phyloP scores from a whole-genome alignment of 2,329 filamentous ascomycete genomes.

The Arthroderma sp. region DNA sequence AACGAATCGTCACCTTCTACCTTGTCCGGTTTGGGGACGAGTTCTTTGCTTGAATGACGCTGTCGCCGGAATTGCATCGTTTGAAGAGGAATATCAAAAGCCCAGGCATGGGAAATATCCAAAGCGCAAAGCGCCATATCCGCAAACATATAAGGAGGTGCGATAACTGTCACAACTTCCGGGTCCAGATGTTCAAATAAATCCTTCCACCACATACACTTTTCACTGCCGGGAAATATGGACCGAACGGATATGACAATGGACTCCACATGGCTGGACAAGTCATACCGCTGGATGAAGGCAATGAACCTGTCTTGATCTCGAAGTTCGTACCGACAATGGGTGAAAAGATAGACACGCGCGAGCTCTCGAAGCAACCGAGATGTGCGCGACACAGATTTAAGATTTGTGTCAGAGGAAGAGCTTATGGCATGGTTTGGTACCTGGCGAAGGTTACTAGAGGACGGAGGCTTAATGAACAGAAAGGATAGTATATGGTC shows the following conservation, averaged over 20 bases:
- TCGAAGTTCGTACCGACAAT: slow-evolving; percentile 31
- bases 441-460: slow-evolving; percentile 37
- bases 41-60: neutral
- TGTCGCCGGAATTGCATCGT: slow-evolving; percentile 36
- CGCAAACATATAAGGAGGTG: slow-evolving; percentile 50
- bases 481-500: slow-evolving; percentile 45
- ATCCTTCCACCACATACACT: slow-evolving; percentile 40
- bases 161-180: slow-evolving; percentile 42
- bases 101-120: slow-evolving; percentile 47
- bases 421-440: slow-evolving; percentile 34
- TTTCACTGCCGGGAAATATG: slow-evolving; percentile 25
- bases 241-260: slow-evolving; percentile 34
- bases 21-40: slow-evolving; percentile 17
- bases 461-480: slow-evolving; percentile 35
- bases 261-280: slow-evolving; percentile 32
- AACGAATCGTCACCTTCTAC: slow-evolving; percentile 26
- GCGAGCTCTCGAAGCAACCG: slow-evolving; percentile 40
- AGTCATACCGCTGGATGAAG: slow-evolving; percentile 23
- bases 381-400: slow-evolving; percentile 43
- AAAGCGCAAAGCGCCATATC: slow-evolving; percentile 46
- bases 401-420: slow-evolving; percentile 34
- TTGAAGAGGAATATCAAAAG: slow-evolving; percentile 51
- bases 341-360: slow-evolving; percentile 45
- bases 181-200: slow-evolving; percentile 44
- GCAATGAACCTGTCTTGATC: slow-evolving; percentile 23